Evolutionary conservation across 371 early-diverging fungal species (phyloP), one percentile per base, ranked within the genome.

Genomic region (Conidiobolus incongruus): DNA sequence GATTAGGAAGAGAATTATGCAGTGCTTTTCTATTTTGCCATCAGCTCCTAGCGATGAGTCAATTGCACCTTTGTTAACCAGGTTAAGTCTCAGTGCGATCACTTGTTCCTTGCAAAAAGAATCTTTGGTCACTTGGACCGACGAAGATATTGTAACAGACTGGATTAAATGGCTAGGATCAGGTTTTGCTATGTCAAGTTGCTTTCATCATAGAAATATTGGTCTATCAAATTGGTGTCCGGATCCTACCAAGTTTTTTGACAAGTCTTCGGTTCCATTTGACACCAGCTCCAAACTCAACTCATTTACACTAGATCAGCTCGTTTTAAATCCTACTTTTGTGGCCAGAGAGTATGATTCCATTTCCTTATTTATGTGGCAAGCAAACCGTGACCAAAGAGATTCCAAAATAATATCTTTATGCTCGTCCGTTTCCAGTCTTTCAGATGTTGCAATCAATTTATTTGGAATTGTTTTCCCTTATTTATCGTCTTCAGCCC

Each of bases 401-500:
- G 49, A 50, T 8, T 50, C 47, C 1, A 55, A 56, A 26, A 51
- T 37, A 47, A 13, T 42, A 48, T 39, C 62, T 47, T 6, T 57
- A 54, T 16, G 67, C 66, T 10, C 43, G 47, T 4, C 61, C 39
- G 42, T 50, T 41, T 47, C 68, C 46, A 49, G 52, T 36, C 45
- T 46, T 6, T 54, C 63, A 52, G 80, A 84, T 47, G 59, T 69
- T 0, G 65, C 75, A 2, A 58, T 81, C 28, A 76, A 75, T 34
- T 48, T 89, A 8, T 81, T 85, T 57, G 74, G 80, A 0, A 58
- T 71, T 0, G 44, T 87, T 7, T 72, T 80, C 36, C 66, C 68
- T 0, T 52, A 53, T 12, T 62, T 75, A 24, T 58, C 70, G 0
- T 67, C 75, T 20, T 58, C 66, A 2, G 63, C 70, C 11, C 92